Conservation (phyloP, 1,139 yeast species). For the Geotrichum histeridarum region DNA sequence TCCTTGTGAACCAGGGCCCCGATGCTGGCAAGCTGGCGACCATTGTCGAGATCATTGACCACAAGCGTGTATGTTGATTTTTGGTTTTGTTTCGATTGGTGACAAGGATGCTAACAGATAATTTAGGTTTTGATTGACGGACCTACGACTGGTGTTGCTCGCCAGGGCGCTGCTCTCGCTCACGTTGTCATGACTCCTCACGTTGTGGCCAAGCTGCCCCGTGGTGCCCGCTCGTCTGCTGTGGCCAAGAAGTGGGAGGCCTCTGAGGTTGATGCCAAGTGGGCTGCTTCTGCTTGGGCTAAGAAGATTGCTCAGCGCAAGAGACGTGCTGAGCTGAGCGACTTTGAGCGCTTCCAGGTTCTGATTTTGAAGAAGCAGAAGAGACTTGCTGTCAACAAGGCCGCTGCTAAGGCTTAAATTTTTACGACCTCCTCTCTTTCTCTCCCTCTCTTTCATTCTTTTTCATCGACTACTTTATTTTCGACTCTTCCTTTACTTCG, state of each 20-base stretch:
- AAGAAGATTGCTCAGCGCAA: conserved; percentile 94
- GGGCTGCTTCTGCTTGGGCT: conserved; percentile 95
- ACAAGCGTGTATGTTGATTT: conserved; percentile 78
- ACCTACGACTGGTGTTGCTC: conserved; percentile 78
- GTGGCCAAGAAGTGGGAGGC: conserved; percentile 93
- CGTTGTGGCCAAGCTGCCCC: conserved; percentile 79
- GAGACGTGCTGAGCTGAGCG: conserved; percentile 87
- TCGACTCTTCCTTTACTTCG: not conserved
- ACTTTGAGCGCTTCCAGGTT: conserved; percentile 82
- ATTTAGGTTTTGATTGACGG: conserved; percentile 85
- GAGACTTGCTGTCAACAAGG: conserved; percentile 45
- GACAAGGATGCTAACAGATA: not conserved
- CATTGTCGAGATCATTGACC: conserved; percentile 97
- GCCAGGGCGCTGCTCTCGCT: conserved; percentile 86
- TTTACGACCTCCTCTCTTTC: not conserved
- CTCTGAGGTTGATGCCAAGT: conserved; percentile 80
- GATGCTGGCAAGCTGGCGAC: conserved; percentile 79
- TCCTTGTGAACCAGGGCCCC: conserved; percentile 73
- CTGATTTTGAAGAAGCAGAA: conserved; percentile 95
- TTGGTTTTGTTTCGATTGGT: not conserved
- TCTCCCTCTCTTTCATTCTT: not conserved
- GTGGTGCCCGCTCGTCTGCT: conserved; percentile 84
- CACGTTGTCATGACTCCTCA: conserved; percentile 90
- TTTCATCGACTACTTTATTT: not conserved
- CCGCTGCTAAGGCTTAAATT: conserved; percentile 4